Conservation (phyloP, 148 eudicot species). For the Fallopia convolvulus region DNA sequence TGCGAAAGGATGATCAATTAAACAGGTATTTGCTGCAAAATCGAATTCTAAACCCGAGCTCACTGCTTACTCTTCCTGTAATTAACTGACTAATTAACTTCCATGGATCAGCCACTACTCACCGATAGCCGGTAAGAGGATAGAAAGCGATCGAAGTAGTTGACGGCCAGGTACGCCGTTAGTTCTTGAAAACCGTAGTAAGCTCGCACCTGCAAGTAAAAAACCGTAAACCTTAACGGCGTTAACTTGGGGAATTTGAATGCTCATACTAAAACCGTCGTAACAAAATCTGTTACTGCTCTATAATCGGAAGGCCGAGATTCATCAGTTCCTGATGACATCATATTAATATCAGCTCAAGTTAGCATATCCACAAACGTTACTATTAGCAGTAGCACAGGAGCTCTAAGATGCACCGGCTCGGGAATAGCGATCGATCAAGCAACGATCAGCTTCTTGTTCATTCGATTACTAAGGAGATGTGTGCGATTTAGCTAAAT, state of each 20-base stretch:
- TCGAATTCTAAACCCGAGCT: too few species aligned
- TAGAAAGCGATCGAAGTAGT: slow-evolving; percentile 75
- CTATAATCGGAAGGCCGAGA: neutral
- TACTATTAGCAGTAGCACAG: neutral
- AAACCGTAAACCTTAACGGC: neutral
- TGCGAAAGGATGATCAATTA: neutral
- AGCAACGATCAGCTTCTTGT: neutral
- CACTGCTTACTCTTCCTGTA: too few species aligned
- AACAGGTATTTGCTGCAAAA: neutral
- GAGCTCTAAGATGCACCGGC: neutral
- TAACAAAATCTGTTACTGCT: neutral
- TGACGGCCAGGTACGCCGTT: slow-evolving; percentile 82
- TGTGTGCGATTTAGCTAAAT: neutral
- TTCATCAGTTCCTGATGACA: neutral
- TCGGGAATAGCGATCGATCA: neutral
- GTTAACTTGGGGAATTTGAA: neutral
- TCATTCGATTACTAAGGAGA: neutral
- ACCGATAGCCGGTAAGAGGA: slow-evolving; percentile 61
- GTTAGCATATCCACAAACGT: neutral
- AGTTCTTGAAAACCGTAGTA: slow-evolving; percentile 61
- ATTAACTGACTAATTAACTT: too few species aligned
- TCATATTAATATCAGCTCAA: neutral
- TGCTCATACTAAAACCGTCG: neutral
- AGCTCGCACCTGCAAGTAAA: slow-evolving; percentile 43
- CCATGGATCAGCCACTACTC: slow-evolving; percentile 6